These are phyloP conservation scores for Paramecium caudatum DNA, from an alignment of 73 alveolate genomes.

Conservation along the genomic window DNA sequence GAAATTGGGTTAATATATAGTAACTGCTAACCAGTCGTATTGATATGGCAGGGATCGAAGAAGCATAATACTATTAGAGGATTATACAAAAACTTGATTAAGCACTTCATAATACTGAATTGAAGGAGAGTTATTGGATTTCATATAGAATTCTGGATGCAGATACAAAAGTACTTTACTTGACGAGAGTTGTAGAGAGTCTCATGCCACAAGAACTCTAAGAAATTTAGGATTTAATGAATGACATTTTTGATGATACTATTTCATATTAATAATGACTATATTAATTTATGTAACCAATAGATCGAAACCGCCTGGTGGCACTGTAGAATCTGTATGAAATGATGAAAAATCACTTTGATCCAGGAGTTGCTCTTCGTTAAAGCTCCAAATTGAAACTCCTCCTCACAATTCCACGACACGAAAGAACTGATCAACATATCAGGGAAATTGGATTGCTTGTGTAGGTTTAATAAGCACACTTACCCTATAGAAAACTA, in stretches of 20 bases:
- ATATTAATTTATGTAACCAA: no score
- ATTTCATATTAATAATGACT: no score
- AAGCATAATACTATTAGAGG: not conserved
- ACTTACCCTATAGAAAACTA: not conserved
- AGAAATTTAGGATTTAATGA: not conserved
- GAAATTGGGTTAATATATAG: slow-evolving; percentile 20
- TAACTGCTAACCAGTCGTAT: not conserved
- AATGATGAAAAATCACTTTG: not conserved
- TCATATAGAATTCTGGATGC: slow-evolving; percentile 60
- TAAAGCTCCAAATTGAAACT: not conserved
- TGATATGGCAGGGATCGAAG: not conserved
- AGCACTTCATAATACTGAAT: not conserved
- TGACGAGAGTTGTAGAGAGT: not conserved
- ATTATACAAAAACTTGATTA: slow-evolving; percentile 51
- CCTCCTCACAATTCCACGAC: slow-evolving; percentile 9
- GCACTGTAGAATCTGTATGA: slow-evolving; percentile 22
- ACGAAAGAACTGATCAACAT: not conserved
- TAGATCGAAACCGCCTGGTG: no score
- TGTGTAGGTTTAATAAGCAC: slow-evolving; percentile 40
- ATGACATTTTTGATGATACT: slow-evolving; percentile 47
- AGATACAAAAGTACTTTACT: slow-evolving; percentile 54
- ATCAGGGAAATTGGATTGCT: not conserved
- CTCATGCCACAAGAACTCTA: slow-evolving; percentile 8
- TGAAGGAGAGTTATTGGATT: slow-evolving; percentile 37
- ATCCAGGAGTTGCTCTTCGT: not conserved